Evolutionary conservation across 768 basidiomycete species (phyloP).

Genomic region (Tricholoma matsutake): DNA sequence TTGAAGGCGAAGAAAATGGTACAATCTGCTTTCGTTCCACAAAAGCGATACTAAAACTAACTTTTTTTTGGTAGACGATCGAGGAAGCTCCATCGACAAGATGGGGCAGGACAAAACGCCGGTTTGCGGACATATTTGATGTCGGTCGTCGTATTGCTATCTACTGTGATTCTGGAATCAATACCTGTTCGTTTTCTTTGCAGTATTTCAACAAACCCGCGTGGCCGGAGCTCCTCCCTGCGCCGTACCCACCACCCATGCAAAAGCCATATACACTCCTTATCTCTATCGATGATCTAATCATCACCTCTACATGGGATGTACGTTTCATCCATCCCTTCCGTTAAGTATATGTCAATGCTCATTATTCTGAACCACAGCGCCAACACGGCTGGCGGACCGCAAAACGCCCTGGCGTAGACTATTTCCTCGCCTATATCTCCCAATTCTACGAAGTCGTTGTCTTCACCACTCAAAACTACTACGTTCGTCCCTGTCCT

Average conservation of each 20-base stretch:
- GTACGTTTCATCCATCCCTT: constrained; percentile 47
- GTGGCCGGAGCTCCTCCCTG: constrained; percentile 90
- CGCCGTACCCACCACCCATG: constrained; percentile 75
- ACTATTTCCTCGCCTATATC: constrained; percentile 97
- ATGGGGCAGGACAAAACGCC: constrained; percentile 60
- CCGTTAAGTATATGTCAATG: not conserved
- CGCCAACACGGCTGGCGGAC: constrained; percentile 95
- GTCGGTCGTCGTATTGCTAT: constrained; percentile 39
- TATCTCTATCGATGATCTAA: constrained; percentile 86
- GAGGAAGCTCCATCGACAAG: constrained; percentile 60
- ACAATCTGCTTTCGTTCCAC: constrained; percentile 21
- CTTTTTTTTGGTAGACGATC: constrained; percentile 38
- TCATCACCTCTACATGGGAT: constrained; percentile 94
- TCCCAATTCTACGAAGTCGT: constrained; percentile 99
- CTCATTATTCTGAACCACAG: constrained; percentile 34
- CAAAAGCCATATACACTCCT: constrained; percentile 91
- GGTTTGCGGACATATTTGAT: constrained; percentile 65
- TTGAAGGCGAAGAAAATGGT: constrained; percentile 63
- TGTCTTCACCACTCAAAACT: constrained; percentile 87
- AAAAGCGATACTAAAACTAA: not conserved
- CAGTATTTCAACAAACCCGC: constrained; percentile 93
- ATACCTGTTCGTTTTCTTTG: not conserved
- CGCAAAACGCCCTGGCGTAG: constrained; percentile 95
- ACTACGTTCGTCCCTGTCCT: constrained; percentile 63
- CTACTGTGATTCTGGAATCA: not conserved